phyloP scores from a whole-genome alignment of 305 asterid genomes.

The Plantago coronopus region DNA sequence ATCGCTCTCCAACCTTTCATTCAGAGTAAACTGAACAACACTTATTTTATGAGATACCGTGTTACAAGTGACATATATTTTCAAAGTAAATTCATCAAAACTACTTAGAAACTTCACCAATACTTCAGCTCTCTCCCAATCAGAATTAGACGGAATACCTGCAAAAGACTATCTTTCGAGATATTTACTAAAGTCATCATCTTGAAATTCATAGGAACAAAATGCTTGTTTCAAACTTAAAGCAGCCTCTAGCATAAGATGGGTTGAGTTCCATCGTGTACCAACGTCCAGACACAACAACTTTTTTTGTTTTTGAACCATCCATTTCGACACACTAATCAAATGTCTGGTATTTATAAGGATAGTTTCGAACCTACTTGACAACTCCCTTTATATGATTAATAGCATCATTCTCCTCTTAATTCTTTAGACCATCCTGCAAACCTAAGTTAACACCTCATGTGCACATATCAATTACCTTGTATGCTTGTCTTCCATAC shows the following conservation, averaged over 20 bases:
- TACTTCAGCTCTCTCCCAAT: not conserved
- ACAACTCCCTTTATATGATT: not conserved
- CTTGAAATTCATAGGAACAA: not conserved
- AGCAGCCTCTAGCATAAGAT: not conserved
- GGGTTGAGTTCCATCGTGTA: not conserved
- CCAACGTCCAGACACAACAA: conserved; percentile 2
- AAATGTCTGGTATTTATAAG: not conserved
- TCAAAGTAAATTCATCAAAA: not conserved
- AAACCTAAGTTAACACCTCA: not conserved
- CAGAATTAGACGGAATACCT: conserved; percentile 1
- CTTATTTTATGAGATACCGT: not conserved
- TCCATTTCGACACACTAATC: not conserved
- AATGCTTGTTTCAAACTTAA: not conserved
- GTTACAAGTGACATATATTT: not conserved
- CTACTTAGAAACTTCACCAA: not conserved
- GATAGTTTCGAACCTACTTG: not conserved
- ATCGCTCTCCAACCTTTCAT: not conserved
- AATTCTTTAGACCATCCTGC: not conserved
- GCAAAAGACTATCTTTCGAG: not conserved
- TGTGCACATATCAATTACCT: not conserved
- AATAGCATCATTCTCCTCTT: not conserved
- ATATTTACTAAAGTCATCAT: not conserved
- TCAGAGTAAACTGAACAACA: not conserved
- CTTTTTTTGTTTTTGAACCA: not conserved
- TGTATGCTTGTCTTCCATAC: not conserved